Conservation (phyloP, 2,329 filamentous ascomycete species). For the Colletotrichum siamense region DNA sequence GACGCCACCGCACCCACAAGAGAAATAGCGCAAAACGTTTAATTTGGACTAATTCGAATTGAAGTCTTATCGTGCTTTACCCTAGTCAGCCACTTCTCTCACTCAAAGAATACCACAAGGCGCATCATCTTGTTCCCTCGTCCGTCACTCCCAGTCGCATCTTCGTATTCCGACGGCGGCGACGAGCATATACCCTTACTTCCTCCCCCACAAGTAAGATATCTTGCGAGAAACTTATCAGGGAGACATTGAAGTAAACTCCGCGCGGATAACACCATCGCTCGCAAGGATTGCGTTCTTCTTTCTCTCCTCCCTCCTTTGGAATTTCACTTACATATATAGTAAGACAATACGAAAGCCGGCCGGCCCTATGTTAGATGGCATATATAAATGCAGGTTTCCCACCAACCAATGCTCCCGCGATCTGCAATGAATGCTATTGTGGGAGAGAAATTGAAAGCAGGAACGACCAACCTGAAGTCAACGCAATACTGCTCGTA, state of each 20-base stretch:
- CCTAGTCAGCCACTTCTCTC: fast-evolving
- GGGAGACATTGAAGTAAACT: too few species aligned
- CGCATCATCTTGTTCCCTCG: background rate
- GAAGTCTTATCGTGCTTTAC: too few species aligned
- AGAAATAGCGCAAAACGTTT: too few species aligned
- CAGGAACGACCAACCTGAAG: background rate
- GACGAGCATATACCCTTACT: background rate
- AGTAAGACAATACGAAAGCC: background rate
- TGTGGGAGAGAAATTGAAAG: too few species aligned
- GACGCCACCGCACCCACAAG: too few species aligned
- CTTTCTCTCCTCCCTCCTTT: background rate
- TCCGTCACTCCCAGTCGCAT: background rate
- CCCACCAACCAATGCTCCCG: background rate
- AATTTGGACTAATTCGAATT: too few species aligned
- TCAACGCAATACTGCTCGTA: background rate
- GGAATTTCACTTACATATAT: background rate
- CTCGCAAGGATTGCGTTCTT: background rate
- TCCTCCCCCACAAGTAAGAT: too few species aligned
- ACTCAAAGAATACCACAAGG: fast-evolving
- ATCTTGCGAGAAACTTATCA: too few species aligned
- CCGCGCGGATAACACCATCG: too few species aligned
- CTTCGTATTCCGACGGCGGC: background rate
- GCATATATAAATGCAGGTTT: background rate
- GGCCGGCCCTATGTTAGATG: background rate
- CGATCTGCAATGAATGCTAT: background rate